These are phyloP conservation scores for Phaffia australis DNA, from an alignment of 768 basidiomycete species.

Conservation along the genomic window DNA sequence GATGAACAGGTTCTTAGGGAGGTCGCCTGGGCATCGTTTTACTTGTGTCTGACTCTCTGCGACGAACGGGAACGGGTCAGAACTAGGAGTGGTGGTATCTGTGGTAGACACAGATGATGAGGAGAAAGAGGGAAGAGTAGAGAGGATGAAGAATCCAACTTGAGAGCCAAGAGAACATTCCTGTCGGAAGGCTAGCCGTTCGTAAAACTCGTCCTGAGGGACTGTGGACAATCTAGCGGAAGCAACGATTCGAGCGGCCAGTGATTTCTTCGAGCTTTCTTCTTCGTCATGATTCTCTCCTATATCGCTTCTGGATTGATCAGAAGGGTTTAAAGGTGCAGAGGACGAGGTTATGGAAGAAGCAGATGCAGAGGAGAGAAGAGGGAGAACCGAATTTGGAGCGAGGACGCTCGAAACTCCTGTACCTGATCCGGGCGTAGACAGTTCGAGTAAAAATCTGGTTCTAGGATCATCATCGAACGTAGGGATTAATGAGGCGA, in stretches of 20 bases:
- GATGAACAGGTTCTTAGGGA: slow-evolving; percentile 15
- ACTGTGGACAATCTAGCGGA: slow-evolving; percentile 7
- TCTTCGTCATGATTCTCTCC: slow-evolving; percentile 29
- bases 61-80: slow-evolving; percentile 32
- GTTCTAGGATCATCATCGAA: slow-evolving; percentile 97
- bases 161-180: slow-evolving; percentile 84
- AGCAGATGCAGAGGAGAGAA: slow-evolving; percentile 18
- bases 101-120: slow-evolving; percentile 18
- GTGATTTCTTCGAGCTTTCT: slow-evolving; percentile 20
- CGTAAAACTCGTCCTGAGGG: slow-evolving; percentile 75
- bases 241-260: slow-evolving; percentile 3
- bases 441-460: slow-evolving; percentile 84
- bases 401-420: too few species aligned
- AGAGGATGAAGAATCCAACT: slow-evolving; percentile 79
- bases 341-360: slow-evolving; percentile 9
- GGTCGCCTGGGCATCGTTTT: neutral
- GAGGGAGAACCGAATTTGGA: slow-evolving; percentile 3
- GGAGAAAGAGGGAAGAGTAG: slow-evolving; percentile 28
- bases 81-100: slow-evolving; percentile 11
- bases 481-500: slow-evolving; percentile 70
- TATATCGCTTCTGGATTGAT: slow-evolving; percentile 24
- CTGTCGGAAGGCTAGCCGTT: slow-evolving; percentile 89
- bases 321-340: slow-evolving; percentile 16
- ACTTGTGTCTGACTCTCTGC: slow-evolving; percentile 48
- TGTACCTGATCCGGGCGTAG: slow-evolving; percentile 32